phyloP scores from a whole-genome alignment of 306 rosid species.

The Lathyrus aphaca region DNA sequence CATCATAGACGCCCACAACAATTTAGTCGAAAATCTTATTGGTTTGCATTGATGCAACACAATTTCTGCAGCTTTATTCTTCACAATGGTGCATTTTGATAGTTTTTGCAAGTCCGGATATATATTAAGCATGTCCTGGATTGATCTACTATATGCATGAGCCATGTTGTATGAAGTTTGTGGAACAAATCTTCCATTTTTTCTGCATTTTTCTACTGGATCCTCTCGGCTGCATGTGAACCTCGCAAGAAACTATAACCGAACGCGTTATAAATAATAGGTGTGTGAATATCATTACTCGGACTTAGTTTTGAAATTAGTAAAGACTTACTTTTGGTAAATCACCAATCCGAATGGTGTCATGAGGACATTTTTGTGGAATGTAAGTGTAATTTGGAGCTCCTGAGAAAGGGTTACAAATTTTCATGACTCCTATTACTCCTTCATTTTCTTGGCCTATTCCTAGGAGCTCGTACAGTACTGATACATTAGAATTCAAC shows the following conservation, averaged over 20 bases:
- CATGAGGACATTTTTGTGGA: conserved; percentile 52
- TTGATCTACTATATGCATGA: conserved; percentile 60
- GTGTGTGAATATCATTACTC: no score
- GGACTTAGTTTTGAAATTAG: no score
- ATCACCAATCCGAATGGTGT: conserved; percentile 47
- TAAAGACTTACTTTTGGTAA: conserved; percentile 54
- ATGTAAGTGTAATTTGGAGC: conserved; percentile 56
- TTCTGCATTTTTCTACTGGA: conserved; percentile 44
- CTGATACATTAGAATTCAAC: conserved; percentile 62
- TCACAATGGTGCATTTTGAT: conserved; percentile 56
- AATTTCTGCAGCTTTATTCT: conserved; percentile 51
- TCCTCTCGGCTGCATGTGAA: conserved; percentile 46
- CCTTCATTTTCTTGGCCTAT: conserved; percentile 42
- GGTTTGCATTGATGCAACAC: conserved; percentile 69
- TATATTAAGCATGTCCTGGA: conserved; percentile 61
- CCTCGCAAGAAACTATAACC: conserved; percentile 50
- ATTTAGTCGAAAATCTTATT: conserved; percentile 40
- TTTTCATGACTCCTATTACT: conserved; percentile 35
- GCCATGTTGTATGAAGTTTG: conserved; percentile 55
- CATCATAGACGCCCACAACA: conserved; percentile 59
- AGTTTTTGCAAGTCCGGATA: conserved; percentile 65
- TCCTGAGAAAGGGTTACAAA: conserved; percentile 70
- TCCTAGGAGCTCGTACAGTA: conserved; percentile 50
- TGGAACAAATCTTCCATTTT: conserved; percentile 52
- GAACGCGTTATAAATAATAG: neutral